Evolutionary conservation across 108 stramenopile genomes (phyloP).

Genomic region (Schizochytrium sp.): DNA sequence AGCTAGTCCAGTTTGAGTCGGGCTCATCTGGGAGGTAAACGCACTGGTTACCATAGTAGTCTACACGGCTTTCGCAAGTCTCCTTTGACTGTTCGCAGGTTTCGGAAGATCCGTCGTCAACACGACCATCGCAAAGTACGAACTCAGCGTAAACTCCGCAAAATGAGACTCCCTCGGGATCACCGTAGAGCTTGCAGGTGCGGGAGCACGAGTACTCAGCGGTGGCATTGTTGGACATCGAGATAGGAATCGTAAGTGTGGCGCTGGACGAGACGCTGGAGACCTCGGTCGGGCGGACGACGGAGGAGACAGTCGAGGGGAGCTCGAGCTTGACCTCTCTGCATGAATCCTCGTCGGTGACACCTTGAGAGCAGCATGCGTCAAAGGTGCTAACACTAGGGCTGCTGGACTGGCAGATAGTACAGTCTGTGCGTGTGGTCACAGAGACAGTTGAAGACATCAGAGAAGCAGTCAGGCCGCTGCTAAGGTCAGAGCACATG

Average conservation of each 20-base stretch:
- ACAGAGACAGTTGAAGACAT: not conserved
- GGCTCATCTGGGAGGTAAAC: not conserved
- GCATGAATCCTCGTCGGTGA: not conserved
- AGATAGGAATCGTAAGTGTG: not conserved
- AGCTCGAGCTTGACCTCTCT: not conserved
- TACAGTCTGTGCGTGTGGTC: not conserved
- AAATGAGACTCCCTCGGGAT: constrained; percentile 50
- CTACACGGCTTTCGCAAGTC: constrained; percentile 32
- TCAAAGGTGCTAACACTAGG: not conserved
- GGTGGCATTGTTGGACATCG: not conserved
- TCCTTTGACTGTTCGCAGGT: constrained; percentile 4
- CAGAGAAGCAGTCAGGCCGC: not conserved
- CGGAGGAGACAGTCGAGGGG: not conserved
- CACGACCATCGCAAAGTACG: constrained; percentile 57
- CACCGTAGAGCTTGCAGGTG: constrained; percentile 55
- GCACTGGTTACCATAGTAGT: constrained; percentile 36
- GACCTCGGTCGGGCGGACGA: not conserved
- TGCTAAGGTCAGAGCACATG: not conserved
- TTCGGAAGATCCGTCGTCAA: not conserved
- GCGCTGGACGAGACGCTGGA: not conserved
- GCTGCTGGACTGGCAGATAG: not conserved
- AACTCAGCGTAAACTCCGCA: constrained; percentile 41
- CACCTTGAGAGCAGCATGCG: constrained; percentile 9
- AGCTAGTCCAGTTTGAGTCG: not conserved
- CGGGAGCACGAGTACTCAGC: constrained; percentile 39